A percentile compares a stretch with the other conserved stretches of the same genome.
Evolutionary conservation across 148 eudicot genomes (phyloP).

Genomic region (Chenopodium suecicum): DNA sequence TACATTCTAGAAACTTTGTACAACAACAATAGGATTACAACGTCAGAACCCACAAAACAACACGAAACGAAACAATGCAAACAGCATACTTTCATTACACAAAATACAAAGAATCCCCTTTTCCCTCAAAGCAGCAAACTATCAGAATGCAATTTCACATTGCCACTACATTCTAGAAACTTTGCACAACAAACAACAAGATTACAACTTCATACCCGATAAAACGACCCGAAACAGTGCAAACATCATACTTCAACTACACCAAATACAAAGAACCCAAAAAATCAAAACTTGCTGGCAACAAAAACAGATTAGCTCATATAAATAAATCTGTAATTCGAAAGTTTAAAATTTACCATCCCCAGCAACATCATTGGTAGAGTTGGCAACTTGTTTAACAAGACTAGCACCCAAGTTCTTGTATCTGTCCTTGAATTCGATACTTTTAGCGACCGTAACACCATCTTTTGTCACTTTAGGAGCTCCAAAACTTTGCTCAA

Average conservation of each 20-base stretch:
- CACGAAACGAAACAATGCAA: neutral
- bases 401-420: conserved; percentile 96
- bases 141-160: neutral
- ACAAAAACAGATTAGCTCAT: neutral
- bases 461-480: conserved; percentile 98
- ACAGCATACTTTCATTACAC: neutral
- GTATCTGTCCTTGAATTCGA: conserved; percentile 87
- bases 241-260: neutral
- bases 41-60: too few species aligned
- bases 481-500: conserved; percentile 78
- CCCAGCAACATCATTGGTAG: conserved; percentile 94
- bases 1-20: neutral
- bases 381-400: conserved; percentile 97
- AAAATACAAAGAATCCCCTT: neutral
- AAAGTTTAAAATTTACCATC: conserved; percentile 44
- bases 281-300: neutral
- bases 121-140: neutral
- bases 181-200: neutral
- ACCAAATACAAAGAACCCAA: neutral
- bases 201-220: too few species aligned
- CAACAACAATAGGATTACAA: neutral
- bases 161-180: neutral
- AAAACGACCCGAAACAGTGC: neutral
- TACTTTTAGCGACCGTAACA: conserved; percentile 91
- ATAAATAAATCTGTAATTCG: neutral